A percentile compares a stretch with the other conserved stretches of the same genome.
Conservation (phyloP, 805 yeast genomes). For the Saccharomyces kudriavzevii region DNA sequence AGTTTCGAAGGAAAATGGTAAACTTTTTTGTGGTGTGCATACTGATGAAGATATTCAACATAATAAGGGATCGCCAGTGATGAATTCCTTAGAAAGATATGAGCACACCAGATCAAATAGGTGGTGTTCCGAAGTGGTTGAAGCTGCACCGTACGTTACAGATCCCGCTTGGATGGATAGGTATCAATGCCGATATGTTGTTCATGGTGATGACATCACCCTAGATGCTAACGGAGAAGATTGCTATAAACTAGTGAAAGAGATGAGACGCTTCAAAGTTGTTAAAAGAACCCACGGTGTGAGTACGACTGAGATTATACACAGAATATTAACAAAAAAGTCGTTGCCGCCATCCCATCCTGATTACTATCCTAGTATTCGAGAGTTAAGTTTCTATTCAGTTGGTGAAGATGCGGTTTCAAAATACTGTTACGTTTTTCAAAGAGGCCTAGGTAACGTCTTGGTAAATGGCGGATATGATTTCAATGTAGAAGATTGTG, state of each 20-base stretch:
- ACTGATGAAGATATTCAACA: constrained; percentile 74
- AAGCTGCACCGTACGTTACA: constrained; percentile 89
- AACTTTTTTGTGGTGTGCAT: constrained; percentile 59
- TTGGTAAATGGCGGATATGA: constrained; percentile 14
- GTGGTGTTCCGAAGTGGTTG: constrained; percentile 70
- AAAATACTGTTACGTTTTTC: constrained; percentile 50
- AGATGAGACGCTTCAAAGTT: constrained; percentile 76
- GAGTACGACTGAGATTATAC: constrained; percentile 90
- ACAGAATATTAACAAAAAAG: constrained; percentile 56
- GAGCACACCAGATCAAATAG: constrained; percentile 84
- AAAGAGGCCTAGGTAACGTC: constrained; percentile 32
- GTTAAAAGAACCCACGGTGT: constrained; percentile 92
- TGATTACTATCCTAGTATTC: constrained; percentile 8
- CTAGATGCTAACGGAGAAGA: constrained; percentile 94
- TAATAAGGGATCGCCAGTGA: constrained; percentile 94
- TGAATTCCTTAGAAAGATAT: constrained; percentile 71
- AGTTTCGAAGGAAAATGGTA: constrained; percentile 43
- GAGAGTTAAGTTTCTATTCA: constrained; percentile 43
- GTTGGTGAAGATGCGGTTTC: constrained; percentile 52
- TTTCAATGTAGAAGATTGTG: not conserved
- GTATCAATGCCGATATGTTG: constrained; percentile 79
- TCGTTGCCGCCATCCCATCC: constrained; percentile 1
- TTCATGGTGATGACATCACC: constrained; percentile 96
- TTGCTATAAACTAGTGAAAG: constrained; percentile 78
- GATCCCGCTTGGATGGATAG: constrained; percentile 64